Conservation (phyloP, 768 basidiomycete genomes). For the Trichaptum fuscoviolaceum region DNA sequence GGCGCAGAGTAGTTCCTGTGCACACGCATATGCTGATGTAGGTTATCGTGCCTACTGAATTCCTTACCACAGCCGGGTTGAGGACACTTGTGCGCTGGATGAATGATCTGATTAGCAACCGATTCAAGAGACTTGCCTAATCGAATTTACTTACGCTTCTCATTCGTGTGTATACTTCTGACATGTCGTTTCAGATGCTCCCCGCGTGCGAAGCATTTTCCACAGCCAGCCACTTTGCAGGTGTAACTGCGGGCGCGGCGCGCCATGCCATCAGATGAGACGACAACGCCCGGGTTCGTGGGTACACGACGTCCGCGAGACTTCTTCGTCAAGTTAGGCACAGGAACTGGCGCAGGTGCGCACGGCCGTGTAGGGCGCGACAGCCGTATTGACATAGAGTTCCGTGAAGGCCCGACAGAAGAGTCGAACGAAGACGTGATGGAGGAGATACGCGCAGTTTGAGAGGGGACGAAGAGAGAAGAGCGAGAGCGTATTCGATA, state of each 20-base stretch:
- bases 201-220: constrained; percentile 81
- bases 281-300: constrained; percentile 25
- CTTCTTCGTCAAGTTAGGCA: constrained; percentile 77
- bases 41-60: constrained; percentile 84
- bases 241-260: constrained; percentile 45
- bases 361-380: neutral
- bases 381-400: neutral
- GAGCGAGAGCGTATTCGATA: neutral
- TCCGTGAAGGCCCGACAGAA: neutral
- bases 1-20: constrained; percentile 39
- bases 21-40: constrained; percentile 84
- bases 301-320: constrained; percentile 75
- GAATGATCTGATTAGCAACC: constrained; percentile 11
- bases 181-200: constrained; percentile 91
- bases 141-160: constrained; percentile 66
- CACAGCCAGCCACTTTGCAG: constrained; percentile 78
- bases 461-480: neutral
- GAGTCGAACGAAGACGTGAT: neutral
- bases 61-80: constrained; percentile 77
- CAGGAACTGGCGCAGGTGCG: constrained; percentile 45
- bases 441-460: neutral
- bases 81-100: constrained; percentile 72
- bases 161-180: constrained; percentile 84
- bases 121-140: neutral
- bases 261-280: neutral